Conservation (phyloP, 2,329 filamentous ascomycete species). For the Ploettnerulaceae sp. region DNA sequence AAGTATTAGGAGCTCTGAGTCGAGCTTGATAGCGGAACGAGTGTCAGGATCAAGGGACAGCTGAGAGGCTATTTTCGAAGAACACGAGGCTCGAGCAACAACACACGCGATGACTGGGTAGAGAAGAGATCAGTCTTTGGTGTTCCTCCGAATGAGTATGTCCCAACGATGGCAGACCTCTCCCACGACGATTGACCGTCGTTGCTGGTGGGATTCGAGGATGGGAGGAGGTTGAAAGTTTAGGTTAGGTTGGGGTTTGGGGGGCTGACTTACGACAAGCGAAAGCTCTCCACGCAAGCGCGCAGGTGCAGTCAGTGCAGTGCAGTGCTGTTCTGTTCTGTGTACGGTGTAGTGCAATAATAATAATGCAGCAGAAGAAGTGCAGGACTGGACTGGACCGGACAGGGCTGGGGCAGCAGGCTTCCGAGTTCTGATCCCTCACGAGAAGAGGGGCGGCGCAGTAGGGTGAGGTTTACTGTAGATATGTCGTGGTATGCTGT, state of each 20-base stretch:
- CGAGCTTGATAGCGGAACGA: constrained; percentile 19
- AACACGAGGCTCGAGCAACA: constrained; percentile 18
- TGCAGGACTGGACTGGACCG: constrained; percentile 5
- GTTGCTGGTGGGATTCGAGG: constrained; percentile 14
- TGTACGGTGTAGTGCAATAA: too few species aligned
- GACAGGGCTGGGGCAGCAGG: background rate
- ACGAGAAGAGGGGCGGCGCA: constrained; percentile 4
- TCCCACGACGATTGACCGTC: constrained; percentile 19
- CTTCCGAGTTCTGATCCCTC: constrained; percentile 4
- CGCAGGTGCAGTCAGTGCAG: background rate
- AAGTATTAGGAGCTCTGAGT: constrained; percentile 19
- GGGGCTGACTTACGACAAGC: constrained; percentile 11
- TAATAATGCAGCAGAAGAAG: too few species aligned
- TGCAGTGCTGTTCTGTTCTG: background rate
- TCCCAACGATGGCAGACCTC: constrained; percentile 6
- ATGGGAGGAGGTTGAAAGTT: constrained; percentile 6
- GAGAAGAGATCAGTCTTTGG: constrained; percentile 13
- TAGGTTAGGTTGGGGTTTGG: constrained; percentile 1
- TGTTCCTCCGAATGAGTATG: constrained; percentile 1
- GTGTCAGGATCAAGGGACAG: constrained; percentile 18
- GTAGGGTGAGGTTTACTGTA: background rate
- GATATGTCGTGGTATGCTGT: background rate
- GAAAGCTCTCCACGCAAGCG: background rate
- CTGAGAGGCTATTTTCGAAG: constrained; percentile 10
- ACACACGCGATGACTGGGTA: constrained; percentile 26